Conservation (phyloP, 1,284 basidiomycete species). For the Waitea zeae region DNA sequence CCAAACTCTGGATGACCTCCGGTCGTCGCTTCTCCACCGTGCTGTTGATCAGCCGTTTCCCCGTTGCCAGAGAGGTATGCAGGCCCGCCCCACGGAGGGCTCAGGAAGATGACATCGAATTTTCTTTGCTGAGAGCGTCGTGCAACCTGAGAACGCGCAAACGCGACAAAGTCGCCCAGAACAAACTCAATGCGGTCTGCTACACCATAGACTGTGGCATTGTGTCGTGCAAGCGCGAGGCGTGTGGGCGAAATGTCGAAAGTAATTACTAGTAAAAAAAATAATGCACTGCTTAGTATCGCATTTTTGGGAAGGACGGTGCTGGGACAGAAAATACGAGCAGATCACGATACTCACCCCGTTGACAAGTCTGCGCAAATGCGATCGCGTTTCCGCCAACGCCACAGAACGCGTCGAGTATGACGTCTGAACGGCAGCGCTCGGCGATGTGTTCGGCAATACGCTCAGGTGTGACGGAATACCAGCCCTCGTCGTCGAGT, state of each 20-base stretch:
- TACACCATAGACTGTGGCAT: slow-evolving; percentile 87
- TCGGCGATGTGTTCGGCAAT: slow-evolving; percentile 88
- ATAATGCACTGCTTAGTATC: neutral
- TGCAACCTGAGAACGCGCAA: slow-evolving; percentile 43
- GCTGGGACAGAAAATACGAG: too few relatives aligned
- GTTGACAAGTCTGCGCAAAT: slow-evolving; percentile 88
- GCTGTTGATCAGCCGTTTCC: slow-evolving; percentile 2
- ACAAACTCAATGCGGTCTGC: slow-evolving; percentile 90
- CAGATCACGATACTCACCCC: slow-evolving; percentile 31
- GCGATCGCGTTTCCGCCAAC: slow-evolving; percentile 97
- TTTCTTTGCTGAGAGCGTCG: slow-evolving; percentile 15
- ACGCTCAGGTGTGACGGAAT: slow-evolving; percentile 86
- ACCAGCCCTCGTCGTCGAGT: slow-evolving; percentile 88
- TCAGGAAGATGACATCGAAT: slow-evolving; percentile 82
- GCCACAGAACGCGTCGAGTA: slow-evolving; percentile 92
- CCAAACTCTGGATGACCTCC: slow-evolving; percentile 39
- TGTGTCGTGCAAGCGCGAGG: slow-evolving; percentile 78
- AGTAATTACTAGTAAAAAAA: slow-evolving; percentile 60
- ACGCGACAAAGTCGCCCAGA: slow-evolving; percentile 72
- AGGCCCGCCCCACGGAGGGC: slow-evolving; percentile 87
- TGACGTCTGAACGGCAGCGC: slow-evolving; percentile 68
- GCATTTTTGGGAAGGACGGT: neutral
- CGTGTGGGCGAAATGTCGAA: slow-evolving; percentile 77
- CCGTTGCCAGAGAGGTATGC: slow-evolving; percentile 34
- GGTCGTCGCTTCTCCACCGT: slow-evolving; percentile 4